Conservation (phyloP, 352 stramenopile species). For the Globisporangium yorkense region DNA sequence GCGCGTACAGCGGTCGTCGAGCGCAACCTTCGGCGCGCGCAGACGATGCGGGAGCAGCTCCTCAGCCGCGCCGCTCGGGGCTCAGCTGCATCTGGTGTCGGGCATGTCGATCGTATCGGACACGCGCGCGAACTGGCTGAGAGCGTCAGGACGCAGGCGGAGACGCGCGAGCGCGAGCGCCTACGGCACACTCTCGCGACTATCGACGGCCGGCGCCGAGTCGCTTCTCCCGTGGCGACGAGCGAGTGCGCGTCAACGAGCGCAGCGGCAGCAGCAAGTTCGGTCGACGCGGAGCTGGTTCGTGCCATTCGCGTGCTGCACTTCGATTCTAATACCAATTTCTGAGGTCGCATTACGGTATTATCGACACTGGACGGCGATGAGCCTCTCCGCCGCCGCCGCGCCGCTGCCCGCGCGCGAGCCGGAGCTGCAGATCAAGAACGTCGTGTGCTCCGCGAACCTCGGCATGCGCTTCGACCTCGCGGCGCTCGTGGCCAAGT, state of each 20-base stretch:
- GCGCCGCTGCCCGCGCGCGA: conserved; percentile 3
- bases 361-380: conserved; percentile 5
- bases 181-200: not conserved
- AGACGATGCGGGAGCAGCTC: conserved; percentile 26
- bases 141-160: not conserved
- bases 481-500: conserved; percentile 63
- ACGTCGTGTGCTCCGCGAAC: conserved; percentile 78
- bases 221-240: not conserved
- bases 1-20: conserved; percentile 28
- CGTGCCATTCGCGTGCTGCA: conserved; percentile 27
- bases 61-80: not conserved
- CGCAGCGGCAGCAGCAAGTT: not conserved
- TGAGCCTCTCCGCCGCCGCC: not conserved
- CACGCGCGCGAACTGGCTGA: not conserved
- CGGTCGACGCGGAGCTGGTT: conserved; percentile 27
- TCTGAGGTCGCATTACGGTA: not conserved
- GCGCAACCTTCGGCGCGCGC: conserved; percentile 35
- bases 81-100: no score
- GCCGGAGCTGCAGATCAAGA: conserved; percentile 57
- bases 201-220: not conserved
- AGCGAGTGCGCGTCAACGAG: not conserved
- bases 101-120: not conserved
- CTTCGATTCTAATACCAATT: conserved; percentile 7
- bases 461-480: conserved; percentile 80
- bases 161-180: not conserved